Conservation (phyloP, 441 rosid species). For the Euphorbia neoarborescens region DNA sequence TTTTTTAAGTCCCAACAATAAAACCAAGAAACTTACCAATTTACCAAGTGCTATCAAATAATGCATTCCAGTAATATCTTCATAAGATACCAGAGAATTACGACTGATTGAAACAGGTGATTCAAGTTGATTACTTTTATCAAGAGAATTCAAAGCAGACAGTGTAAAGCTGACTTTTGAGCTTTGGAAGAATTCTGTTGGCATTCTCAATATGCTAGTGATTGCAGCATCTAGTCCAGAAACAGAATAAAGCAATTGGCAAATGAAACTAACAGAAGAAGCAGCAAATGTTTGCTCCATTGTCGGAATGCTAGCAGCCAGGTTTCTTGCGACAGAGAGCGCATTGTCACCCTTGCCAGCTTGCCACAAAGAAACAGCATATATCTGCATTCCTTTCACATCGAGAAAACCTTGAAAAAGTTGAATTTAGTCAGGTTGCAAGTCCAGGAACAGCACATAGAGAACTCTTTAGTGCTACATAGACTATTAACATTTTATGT, state of each 20-base stretch:
- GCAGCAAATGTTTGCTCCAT: slow-evolving; percentile 53
- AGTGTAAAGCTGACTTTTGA: slow-evolving; percentile 62
- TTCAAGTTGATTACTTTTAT: slow-evolving; percentile 56
- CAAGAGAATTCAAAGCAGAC: slow-evolving; percentile 73
- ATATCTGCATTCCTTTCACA: slow-evolving; percentile 62
- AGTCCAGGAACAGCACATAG: not conserved
- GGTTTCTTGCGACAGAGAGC: slow-evolving; percentile 47
- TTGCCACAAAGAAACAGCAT: slow-evolving; percentile 79
- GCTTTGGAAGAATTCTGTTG: slow-evolving; percentile 51
- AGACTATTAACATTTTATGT: not conserved
- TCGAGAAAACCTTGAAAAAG: slow-evolving; percentile 56
- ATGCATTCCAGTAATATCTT: slow-evolving; percentile 60
- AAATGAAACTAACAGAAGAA: slow-evolving; percentile 67
- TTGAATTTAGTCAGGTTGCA: slow-evolving; percentile 6
- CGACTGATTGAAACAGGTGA: slow-evolving; percentile 54
- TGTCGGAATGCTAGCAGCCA: slow-evolving; percentile 49
- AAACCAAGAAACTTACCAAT: slow-evolving; percentile 47
- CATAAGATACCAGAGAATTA: slow-evolving; percentile 41
- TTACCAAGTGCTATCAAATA: slow-evolving; percentile 67
- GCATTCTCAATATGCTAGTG: slow-evolving; percentile 68
- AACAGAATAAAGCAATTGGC: slow-evolving; percentile 62
- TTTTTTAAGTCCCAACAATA: slow-evolving; percentile 15
- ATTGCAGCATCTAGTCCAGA: slow-evolving; percentile 70
- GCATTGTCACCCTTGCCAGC: slow-evolving; percentile 63
- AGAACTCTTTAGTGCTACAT: not conserved